A percentile compares a stretch with the other conserved stretches of the same genome.
Evolutionary conservation across 306 rosid species (phyloP).

Genomic region (Geum urbanum): DNA sequence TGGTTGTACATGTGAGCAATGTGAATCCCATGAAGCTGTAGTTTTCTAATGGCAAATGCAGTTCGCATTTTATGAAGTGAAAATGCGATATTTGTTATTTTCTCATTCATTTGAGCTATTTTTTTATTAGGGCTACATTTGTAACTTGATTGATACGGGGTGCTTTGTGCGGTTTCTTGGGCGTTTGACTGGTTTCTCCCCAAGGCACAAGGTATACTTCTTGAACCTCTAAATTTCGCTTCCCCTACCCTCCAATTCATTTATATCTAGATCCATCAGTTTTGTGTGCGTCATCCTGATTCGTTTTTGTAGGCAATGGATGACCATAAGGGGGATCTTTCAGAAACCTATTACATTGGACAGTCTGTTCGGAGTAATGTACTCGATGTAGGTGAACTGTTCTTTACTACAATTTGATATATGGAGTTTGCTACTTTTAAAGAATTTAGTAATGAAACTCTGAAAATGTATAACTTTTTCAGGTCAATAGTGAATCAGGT

Average conservation of each 20-base stretch:
- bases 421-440: conserved; percentile 2
- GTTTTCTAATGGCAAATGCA: neutral
- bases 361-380: conserved; percentile 85
- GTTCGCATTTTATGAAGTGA: neutral
- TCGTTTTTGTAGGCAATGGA: conserved; percentile 54
- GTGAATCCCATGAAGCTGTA: neutral
- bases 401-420: conserved; percentile 13
- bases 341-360: conserved; percentile 73
- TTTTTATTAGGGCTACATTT: conserved; percentile 70
- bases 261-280: conserved; percentile 1
- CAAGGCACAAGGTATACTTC: conserved; percentile 61
- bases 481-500: conserved; percentile 59
- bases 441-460: conserved; percentile 7
- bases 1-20: conserved; percentile 72
- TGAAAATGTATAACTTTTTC: conserved; percentile 19
- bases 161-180: conserved; percentile 97
- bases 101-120: conserved; percentile 18
- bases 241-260: neutral
- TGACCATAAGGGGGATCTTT: conserved; percentile 55
- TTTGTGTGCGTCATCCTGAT: conserved; percentile 3
- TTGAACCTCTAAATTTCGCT: conserved; percentile 1
- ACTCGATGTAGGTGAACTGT: conserved; percentile 59
- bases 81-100: neutral
- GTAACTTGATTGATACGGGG: conserved; percentile 81
- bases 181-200: conserved; percentile 83